These are phyloP conservation scores for Harringtonia lauricola DNA, from an alignment of 2,329 filamentous ascomycete species.

Conservation along the genomic window DNA sequence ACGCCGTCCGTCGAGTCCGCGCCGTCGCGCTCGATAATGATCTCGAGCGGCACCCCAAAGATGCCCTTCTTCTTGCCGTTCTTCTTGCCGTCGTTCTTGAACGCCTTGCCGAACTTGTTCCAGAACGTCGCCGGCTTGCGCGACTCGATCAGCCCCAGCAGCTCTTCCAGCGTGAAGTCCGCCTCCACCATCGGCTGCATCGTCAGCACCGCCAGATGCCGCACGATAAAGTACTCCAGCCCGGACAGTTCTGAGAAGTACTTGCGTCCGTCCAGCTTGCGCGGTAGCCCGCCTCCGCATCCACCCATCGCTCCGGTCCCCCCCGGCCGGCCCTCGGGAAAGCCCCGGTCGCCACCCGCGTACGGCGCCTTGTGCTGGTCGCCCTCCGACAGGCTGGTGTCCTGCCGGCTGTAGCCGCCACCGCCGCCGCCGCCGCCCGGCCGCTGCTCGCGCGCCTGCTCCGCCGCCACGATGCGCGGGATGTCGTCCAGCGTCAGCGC, in stretches of 20 bases:
- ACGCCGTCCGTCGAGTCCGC: conserved; percentile 97
- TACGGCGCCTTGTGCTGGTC: background rate
- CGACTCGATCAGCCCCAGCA: conserved; percentile 85
- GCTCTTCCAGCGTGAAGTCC: conserved; percentile 87
- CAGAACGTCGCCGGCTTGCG: conserved; percentile 85
- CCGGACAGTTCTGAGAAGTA: conserved; percentile 96
- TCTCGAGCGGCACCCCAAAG: conserved; percentile 81
- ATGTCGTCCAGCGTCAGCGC: conserved; percentile 93
- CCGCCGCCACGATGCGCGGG: conserved; percentile 85
- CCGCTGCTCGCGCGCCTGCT: conserved; percentile 85
- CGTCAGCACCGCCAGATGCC: conserved; percentile 85
- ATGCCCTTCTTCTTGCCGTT: conserved; percentile 82
- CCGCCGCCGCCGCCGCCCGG: too few relatives aligned
- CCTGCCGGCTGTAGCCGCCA: conserved; percentile 58
- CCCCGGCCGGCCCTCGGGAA: background rate
- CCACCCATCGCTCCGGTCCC: too few relatives aligned
- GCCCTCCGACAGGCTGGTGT: background rate
- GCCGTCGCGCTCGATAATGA: conserved; percentile 83
- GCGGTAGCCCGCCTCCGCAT: too few relatives aligned
- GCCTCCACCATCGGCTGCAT: conserved; percentile 88
- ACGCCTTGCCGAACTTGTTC: conserved; percentile 96
- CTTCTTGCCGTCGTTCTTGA: conserved; percentile 75
- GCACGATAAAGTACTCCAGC: conserved; percentile 93
- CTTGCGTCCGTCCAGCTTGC: conserved; percentile 45
- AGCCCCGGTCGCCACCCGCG: background rate